A percentile compares a stretch with the other conserved stretches of the same genome.
Conservation (phyloP, 108 stramenopile species). For the Schizochytrium sp. region DNA sequence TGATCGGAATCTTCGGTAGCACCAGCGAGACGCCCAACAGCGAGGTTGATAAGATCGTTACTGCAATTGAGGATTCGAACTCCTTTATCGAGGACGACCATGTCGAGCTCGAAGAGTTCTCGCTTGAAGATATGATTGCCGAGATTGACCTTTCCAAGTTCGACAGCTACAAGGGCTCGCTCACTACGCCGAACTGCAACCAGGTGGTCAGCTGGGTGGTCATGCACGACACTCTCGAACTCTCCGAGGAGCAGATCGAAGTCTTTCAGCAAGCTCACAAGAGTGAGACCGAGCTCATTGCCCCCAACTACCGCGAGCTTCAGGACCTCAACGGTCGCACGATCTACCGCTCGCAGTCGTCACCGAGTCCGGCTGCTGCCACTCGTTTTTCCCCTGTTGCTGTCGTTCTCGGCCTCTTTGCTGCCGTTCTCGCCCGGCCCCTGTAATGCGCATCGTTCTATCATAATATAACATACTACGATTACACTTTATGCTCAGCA, state of each 20-base stretch:
- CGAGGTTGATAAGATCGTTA: neutral
- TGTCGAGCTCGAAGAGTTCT: neutral
- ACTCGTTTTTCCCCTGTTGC: too few species aligned
- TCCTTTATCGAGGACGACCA: neutral
- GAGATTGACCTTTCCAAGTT: neutral
- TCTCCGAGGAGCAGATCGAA: neutral
- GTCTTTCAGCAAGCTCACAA: neutral
- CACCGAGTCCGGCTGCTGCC: too few species aligned
- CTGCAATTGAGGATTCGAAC: neutral
- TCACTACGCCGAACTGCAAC: neutral
- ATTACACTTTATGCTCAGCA: too few species aligned
- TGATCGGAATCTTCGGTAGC: neutral
- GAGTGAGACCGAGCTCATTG: neutral
- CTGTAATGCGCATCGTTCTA: too few species aligned
- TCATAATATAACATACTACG: too few species aligned
- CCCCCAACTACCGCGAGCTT: constrained; percentile 1
- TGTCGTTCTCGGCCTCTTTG: too few species aligned
- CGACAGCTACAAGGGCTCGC: neutral
- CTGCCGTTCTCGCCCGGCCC: too few species aligned
- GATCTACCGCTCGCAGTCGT: neutral
- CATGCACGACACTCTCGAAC: neutral
- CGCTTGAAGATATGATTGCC: neutral
- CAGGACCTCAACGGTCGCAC: neutral
- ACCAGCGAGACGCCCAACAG: neutral
- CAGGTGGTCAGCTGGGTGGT: neutral